Percentiles rank a stretch among this genome's conserved stretches.
Conservation (phyloP, 2,329 filamentous ascomycete species). For the Trichoderma citrinoviride region DNA sequence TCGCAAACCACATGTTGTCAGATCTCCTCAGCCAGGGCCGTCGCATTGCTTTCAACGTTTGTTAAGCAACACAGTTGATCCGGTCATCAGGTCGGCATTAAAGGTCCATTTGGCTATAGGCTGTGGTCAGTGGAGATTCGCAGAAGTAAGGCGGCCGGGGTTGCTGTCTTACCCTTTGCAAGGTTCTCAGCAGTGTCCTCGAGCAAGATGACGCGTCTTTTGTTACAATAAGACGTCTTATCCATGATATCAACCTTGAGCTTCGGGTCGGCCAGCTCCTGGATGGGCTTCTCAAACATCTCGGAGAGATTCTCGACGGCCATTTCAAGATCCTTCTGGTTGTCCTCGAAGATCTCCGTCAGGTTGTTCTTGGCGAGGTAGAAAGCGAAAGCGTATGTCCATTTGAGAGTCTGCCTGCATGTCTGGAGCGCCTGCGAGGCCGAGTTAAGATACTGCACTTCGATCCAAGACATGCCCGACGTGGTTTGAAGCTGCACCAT, state of each 20-base stretch:
- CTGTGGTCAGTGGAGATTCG: slow-evolving; percentile 27
- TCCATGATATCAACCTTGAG: slow-evolving; percentile 98
- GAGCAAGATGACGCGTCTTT: slow-evolving; percentile 81
- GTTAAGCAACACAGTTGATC: slow-evolving; percentile 18
- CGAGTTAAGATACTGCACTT: slow-evolving; percentile 93
- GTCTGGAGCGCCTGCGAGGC: slow-evolving; percentile 92
- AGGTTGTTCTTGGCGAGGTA: slow-evolving; percentile 95
- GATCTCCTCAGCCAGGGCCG: neutral
- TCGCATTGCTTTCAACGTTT: slow-evolving; percentile 6
- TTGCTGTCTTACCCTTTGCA: slow-evolving; percentile 64
- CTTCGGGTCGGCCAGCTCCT: slow-evolving; percentile 79
- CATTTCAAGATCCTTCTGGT: slow-evolving; percentile 97
- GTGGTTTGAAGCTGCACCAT: slow-evolving; percentile 94
- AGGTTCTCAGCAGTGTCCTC: slow-evolving; percentile 92
- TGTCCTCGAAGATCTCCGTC: slow-evolving; percentile 97
- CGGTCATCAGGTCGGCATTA: slow-evolving; percentile 31
- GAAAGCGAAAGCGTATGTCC: slow-evolving; percentile 98
- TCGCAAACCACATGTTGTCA: neutral
- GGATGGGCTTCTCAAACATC: slow-evolving; percentile 98
- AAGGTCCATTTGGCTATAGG: slow-evolving; percentile 48
- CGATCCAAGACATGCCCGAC: slow-evolving; percentile 97
- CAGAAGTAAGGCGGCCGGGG: too few relatives aligned
- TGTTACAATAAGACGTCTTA: slow-evolving; percentile 96
- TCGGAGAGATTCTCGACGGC: slow-evolving; percentile 95
- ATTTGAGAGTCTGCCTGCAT: slow-evolving; percentile 97